Evolutionary conservation across 441 rosid genomes (phyloP).

Genomic region (Gossypium davidsonii): DNA sequence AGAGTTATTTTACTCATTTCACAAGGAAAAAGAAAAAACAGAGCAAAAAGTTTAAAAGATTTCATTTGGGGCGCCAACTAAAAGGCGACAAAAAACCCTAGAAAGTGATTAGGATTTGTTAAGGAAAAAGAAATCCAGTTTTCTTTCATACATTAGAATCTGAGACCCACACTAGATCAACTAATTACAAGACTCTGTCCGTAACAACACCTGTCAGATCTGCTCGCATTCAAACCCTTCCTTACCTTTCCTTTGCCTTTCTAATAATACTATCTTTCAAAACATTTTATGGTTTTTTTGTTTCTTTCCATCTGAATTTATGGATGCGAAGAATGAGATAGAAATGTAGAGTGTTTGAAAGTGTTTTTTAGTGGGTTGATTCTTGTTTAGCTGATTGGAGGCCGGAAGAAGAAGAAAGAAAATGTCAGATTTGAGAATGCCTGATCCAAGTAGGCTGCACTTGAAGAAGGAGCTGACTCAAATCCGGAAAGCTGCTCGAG

Average conservation of each 20-base stretch:
- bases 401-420: background rate
- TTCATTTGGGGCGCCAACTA: conserved; percentile 33
- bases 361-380: background rate
- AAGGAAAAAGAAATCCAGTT: conserved; percentile 1
- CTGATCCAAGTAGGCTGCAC: conserved; percentile 73
- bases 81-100: conserved; percentile 23
- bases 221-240: background rate
- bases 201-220: conserved; percentile 16
- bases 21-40: background rate
- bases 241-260: background rate
- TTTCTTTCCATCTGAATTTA: background rate
- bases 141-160: conserved; percentile 5
- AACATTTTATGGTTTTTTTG: background rate
- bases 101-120: background rate
- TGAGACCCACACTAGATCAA: conserved; percentile 3
- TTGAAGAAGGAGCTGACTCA: conserved; percentile 84
- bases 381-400: conserved; percentile 4
- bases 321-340: background rate
- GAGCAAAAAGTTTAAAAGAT: background rate
- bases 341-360: background rate
- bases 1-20: background rate
- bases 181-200: background rate
- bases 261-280: background rate
- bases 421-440: conserved; percentile 56
- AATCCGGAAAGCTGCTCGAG: conserved; percentile 76